These are phyloP conservation scores for Calycina herbarum DNA, from an alignment of 2,329 filamentous ascomycete species.

Conservation along the genomic window DNA sequence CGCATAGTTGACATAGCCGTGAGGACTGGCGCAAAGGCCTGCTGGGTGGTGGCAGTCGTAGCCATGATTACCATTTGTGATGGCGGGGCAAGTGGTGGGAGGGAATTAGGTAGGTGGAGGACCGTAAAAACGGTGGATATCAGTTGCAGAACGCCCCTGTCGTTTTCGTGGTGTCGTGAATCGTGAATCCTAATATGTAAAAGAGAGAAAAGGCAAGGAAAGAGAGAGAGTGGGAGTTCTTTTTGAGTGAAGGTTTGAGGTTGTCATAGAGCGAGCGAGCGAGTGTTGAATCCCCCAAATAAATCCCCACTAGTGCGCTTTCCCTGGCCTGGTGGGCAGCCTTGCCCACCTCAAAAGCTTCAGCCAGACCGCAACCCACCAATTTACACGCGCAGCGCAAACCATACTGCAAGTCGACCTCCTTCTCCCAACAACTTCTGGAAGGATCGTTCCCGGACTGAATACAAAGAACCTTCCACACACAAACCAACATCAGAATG, in stretches of 20 bases:
- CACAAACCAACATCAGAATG: constrained; percentile 29
- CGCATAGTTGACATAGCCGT: constrained; percentile 91
- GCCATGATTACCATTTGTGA: constrained; percentile 35
- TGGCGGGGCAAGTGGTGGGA: constrained; percentile 32
- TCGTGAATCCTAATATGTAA: neutral
- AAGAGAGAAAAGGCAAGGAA: constrained; percentile 14
- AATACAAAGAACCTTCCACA: neutral
- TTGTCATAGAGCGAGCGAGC: constrained; percentile 3
- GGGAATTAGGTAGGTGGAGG: constrained; percentile 10
- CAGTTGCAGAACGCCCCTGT: neutral
- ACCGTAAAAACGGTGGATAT: constrained; percentile 2
- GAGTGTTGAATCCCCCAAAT: constrained; percentile 14
- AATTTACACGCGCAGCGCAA: neutral
- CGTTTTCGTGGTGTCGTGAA: too few species aligned
- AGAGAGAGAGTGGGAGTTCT: neutral
- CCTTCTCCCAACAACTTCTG: neutral
- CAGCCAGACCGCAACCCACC: constrained; percentile 1
- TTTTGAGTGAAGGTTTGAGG: neutral
- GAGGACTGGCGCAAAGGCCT: constrained; percentile 81
- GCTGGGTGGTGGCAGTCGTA: constrained; percentile 61
- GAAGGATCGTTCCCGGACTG: neutral
- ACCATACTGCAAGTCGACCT: neutral
- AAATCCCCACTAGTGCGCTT: constrained; percentile 20
- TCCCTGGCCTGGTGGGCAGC: constrained; percentile 10
- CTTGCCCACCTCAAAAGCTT: constrained; percentile 16